Evolutionary conservation across 768 basidiomycete genomes (phyloP).

Genomic region (Leccinum barrowsii): DNA sequence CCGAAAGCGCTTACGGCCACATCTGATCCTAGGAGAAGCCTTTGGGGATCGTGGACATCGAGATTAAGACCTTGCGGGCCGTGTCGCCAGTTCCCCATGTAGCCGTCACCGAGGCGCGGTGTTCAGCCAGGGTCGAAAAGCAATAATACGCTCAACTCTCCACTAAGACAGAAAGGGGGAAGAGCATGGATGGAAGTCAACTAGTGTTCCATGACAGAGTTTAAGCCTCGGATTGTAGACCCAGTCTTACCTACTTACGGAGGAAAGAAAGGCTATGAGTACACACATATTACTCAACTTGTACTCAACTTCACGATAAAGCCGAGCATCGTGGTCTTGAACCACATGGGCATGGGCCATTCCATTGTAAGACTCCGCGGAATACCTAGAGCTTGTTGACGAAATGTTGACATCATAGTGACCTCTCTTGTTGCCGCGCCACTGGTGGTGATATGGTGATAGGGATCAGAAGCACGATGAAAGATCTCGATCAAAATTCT

Average conservation of each 20-base stretch:
- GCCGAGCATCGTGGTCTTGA: not conserved
- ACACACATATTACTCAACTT: not conserved
- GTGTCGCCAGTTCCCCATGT: not conserved
- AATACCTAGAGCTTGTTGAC: not conserved
- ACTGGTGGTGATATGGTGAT: not conserved
- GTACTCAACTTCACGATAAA: not conserved
- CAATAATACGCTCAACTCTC: not conserved
- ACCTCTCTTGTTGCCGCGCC: not conserved
- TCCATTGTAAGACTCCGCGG: constrained; percentile 6
- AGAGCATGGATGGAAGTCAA: not conserved
- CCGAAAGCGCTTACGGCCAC: not conserved
- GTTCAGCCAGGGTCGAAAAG: not conserved
- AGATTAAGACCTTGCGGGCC: constrained; percentile 6
- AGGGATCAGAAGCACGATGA: not conserved
- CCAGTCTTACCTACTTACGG: not conserved
- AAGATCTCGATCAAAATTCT: not conserved
- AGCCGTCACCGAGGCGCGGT: not conserved
- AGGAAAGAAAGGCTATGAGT: not conserved
- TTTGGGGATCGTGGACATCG: not conserved
- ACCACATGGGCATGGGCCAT: not conserved
- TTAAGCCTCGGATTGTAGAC: not conserved
- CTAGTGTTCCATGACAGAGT: not conserved
- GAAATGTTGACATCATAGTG: not conserved
- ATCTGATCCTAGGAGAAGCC: not conserved
- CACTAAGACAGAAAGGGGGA: not conserved